Evolutionary conservation across 129 eudicot species (phyloP).

Genomic region (Arctium minus): DNA sequence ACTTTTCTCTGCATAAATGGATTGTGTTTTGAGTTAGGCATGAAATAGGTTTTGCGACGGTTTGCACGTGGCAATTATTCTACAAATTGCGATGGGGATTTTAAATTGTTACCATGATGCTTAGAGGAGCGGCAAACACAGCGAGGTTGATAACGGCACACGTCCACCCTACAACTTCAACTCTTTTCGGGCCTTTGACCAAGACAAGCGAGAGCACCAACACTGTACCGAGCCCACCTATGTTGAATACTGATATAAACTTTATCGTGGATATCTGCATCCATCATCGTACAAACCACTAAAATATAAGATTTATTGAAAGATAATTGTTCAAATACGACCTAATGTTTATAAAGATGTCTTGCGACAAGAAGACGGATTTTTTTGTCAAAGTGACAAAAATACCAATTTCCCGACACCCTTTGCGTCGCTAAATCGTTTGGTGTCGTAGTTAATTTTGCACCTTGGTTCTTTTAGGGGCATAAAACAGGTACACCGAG

Average conservation of each 20-base stretch:
- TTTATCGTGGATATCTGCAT: constrained; percentile 46
- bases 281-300: not conserved
- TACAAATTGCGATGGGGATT: not conserved
- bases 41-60: not conserved
- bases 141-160: constrained; percentile 52
- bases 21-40: not conserved
- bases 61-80: not conserved
- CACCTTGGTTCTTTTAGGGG: constrained; percentile 53
- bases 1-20: constrained; percentile 48
- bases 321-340: not conserved
- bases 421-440: not conserved
- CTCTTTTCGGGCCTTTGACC: constrained; percentile 43
- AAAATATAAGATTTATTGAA: not conserved
- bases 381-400: not conserved
- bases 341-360: not conserved
- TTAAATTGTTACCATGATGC: constrained; percentile 52
- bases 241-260: constrained; percentile 43
- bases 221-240: constrained; percentile 37
- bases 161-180: constrained; percentile 59
- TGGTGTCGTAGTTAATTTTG: not conserved
- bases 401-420: not conserved
- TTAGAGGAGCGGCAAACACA: constrained; percentile 73
- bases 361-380: not conserved
- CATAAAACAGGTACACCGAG: constrained; percentile 34
- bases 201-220: constrained; percentile 34